phyloP scores from a whole-genome alignment of 306 rosid species.

The Arachis hypogaea region DNA sequence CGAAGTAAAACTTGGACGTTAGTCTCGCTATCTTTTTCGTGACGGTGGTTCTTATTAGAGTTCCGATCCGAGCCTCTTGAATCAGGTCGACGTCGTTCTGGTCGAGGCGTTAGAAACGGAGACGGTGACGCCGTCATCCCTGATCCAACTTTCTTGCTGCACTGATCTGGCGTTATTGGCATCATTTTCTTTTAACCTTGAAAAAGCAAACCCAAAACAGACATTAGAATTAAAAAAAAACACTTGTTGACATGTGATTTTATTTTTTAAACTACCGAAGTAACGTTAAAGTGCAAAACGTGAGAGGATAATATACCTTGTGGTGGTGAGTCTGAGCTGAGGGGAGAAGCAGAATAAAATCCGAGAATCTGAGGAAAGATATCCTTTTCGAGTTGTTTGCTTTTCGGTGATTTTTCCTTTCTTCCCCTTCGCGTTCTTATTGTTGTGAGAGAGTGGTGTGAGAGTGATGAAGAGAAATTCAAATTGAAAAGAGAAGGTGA shows the following conservation, averaged over 20 bases:
- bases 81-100: constrained; percentile 75
- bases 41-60: constrained; percentile 44
- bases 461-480: background rate
- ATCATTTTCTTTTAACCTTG: constrained; percentile 32
- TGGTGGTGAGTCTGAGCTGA: constrained; percentile 16
- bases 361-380: constrained; percentile 47
- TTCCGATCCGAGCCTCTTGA: constrained; percentile 61
- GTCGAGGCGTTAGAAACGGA: constrained; percentile 92
- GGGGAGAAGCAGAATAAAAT: background rate
- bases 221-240: background rate
- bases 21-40: constrained; percentile 70
- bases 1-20: constrained; percentile 87
- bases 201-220: constrained; percentile 16
- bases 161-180: constrained; percentile 79
- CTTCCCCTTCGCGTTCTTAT: background rate
- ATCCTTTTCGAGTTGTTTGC: constrained; percentile 8
- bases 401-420: background rate
- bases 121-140: constrained; percentile 73
- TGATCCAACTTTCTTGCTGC: constrained; percentile 65
- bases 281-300: background rate
- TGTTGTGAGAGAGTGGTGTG: background rate
- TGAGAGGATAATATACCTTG: background rate
- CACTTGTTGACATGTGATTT: too few species aligned
- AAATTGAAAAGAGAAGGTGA: background rate
- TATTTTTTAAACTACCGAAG: background rate